Evolutionary conservation across 2,329 filamentous ascomycete genomes (phyloP), one percentile per base, ranked within the genome.

Genomic region (Colletotrichum sojae): DNA sequence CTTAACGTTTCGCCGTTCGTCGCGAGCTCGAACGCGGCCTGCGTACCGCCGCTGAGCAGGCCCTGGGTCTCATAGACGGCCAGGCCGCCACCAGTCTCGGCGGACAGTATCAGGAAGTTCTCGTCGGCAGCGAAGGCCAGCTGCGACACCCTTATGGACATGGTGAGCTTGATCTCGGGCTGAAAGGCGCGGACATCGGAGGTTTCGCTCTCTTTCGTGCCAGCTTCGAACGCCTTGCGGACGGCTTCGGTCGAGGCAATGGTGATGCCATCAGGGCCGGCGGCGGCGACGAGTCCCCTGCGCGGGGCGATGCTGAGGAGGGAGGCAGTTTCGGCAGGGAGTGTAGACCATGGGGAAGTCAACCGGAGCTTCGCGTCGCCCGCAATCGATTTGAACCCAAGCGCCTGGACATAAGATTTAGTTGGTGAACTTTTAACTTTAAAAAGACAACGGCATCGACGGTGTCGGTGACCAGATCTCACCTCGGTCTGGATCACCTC

Each of bases 81-180:
- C 70, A 99, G 83, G 5, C 94, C 94, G 40, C 94, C 92, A 12
- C 93, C 92, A 63, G 88, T 85, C 79, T 97, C 93, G 3, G 94
- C 93, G 12, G 94, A 94, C 27, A 98, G 84, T 43, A 97, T 88
- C 69, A 99, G 84, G 73, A 92, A 94, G 74, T 89, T 90, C 77
- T 98, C 97, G 75, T 97, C 93, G n/a, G 93, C 89, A 0, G 94
- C 95, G 78, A 99, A 99, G 16, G 91, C 90, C 20, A 99, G 85
- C 78, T 99, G 96, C 12, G 94, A 97, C 62, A 97, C 88, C 73
- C 92, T 90, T 75, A 90, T 87, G 10, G 92, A 89, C 75, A 97
- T 86, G 2, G 90, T 84, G 6, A 98, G 87, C 68, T 86, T 91
- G 59, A 93, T 83, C 77, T 95, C 90, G 3, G 95, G 92, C 69